phyloP scores from a whole-genome alignment of 129 eudicot genomes.

The Flaveria sonorensis region DNA sequence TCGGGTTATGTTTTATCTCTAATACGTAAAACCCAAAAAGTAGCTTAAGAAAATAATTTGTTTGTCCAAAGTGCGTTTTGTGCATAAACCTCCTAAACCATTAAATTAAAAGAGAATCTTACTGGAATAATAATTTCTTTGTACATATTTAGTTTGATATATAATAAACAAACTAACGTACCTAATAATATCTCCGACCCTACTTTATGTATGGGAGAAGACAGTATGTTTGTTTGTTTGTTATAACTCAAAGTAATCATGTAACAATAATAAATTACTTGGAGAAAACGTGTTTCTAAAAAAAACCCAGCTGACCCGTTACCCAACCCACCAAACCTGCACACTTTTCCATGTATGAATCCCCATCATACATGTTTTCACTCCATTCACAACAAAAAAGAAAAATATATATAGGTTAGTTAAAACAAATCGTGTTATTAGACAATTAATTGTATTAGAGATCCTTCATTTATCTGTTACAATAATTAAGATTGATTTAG shows the following conservation, averaged over 20 bases:
- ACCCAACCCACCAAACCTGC: constrained; percentile 7
- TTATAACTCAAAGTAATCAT: background rate
- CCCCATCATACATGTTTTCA: constrained; percentile 1
- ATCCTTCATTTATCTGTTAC: background rate
- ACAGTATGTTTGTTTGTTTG: too few relatives aligned
- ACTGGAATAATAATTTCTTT: background rate
- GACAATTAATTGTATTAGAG: background rate
- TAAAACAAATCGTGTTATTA: background rate
- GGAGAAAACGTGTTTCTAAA: background rate
- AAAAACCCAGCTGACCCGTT: background rate
- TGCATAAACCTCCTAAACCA: constrained; percentile 4
- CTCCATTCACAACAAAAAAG: background rate
- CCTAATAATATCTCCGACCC: too few relatives aligned
- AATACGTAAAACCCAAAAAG: background rate
- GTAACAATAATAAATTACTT: background rate
- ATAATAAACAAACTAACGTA: too few relatives aligned
- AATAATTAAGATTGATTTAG: background rate
- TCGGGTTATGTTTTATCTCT: background rate
- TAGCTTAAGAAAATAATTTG: background rate
- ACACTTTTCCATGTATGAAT: background rate
- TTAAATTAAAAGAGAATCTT: background rate
- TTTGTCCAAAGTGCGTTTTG: background rate
- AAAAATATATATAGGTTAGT: background rate
- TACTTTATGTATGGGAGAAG: too few relatives aligned
- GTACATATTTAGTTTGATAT: background rate